Evolutionary conservation across 495 filamentous ascomycete genomes (phyloP).

Genomic region (Aspergillus funiculosus): DNA sequence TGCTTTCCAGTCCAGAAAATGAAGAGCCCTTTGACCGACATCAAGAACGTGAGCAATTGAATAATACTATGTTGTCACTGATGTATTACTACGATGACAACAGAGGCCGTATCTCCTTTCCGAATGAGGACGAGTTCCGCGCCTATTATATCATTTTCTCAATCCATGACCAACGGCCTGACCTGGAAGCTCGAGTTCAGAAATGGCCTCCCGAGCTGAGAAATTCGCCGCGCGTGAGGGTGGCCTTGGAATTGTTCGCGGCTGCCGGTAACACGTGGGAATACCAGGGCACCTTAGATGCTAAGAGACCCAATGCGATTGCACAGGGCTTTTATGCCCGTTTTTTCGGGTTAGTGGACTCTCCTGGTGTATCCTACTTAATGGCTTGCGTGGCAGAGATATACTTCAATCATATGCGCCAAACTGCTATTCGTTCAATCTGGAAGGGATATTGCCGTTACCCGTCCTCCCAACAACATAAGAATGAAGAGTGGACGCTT

Average conservation of each 20-base stretch:
- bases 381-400: slow-evolving; percentile 93
- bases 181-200: slow-evolving; percentile 68
- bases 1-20: slow-evolving; percentile 61
- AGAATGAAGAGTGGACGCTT: slow-evolving; percentile 70
- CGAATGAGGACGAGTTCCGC: slow-evolving; percentile 84
- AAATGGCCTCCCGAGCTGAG: slow-evolving; percentile 58
- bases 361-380: slow-evolving; percentile 69
- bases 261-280: slow-evolving; percentile 61
- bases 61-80: slow-evolving; percentile 78
- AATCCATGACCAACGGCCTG: slow-evolving; percentile 61
- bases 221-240: slow-evolving; percentile 52
- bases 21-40: slow-evolving; percentile 75
- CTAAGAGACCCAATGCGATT: slow-evolving; percentile 47
- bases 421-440: slow-evolving; percentile 67
- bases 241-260: slow-evolving; percentile 63
- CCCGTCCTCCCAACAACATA: slow-evolving; percentile 57
- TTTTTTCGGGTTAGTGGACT: slow-evolving; percentile 71
- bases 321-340: slow-evolving; percentile 59
- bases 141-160: slow-evolving; percentile 86
- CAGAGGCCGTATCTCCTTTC: slow-evolving; percentile 43
- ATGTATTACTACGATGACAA: slow-evolving; percentile 85
- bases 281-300: slow-evolving; percentile 57
- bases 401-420: slow-evolving; percentile 77
- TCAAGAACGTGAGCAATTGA: slow-evolving; percentile 90
- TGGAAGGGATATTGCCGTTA: slow-evolving; percentile 49